Percentiles rank a stretch among this genome's conserved stretches.
These are phyloP conservation scores for Chrysoporthe deuterocubensis DNA, from an alignment of 2,329 filamentous ascomycete species.

Conservation along the genomic window DNA sequence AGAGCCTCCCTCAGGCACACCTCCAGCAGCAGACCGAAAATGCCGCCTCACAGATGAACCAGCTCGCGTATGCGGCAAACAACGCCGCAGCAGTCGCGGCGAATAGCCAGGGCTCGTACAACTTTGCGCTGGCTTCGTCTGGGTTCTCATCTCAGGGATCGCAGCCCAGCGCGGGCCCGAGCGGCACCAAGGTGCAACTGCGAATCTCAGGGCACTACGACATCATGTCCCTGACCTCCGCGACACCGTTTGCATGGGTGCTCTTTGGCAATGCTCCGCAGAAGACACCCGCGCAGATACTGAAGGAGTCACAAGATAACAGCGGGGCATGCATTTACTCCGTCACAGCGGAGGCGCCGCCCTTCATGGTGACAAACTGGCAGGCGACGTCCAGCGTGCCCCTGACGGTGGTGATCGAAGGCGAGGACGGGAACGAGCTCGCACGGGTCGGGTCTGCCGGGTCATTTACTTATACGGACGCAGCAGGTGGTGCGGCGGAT, in stretches of 20 bases:
- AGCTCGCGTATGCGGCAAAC: slow-evolving; percentile 63
- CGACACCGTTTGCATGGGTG: slow-evolving; percentile 63
- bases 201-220: slow-evolving; percentile 79
- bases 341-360: slow-evolving; percentile 73
- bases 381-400: slow-evolving; percentile 54
- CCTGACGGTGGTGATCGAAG: slow-evolving; percentile 58
- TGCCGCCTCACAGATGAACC: slow-evolving; percentile 56
- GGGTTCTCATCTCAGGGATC: slow-evolving; percentile 61
- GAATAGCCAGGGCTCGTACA: slow-evolving; percentile 54
- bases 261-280: slow-evolving; percentile 70
- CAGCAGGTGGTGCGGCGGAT: slow-evolving; percentile 36
- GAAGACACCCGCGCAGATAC: slow-evolving; percentile 69
- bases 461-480: slow-evolving; percentile 47
- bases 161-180: slow-evolving; percentile 68
- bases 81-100: slow-evolving; percentile 53
- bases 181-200: slow-evolving; percentile 73
- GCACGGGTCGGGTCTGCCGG: slow-evolving; percentile 52
- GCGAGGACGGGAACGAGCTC: slow-evolving; percentile 55
- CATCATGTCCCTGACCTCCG: slow-evolving; percentile 61
- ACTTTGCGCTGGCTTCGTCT: slow-evolving; percentile 59
- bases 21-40: slow-evolving; percentile 50
- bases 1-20: slow-evolving; percentile 41
- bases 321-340: slow-evolving; percentile 70
- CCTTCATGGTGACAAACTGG: slow-evolving; percentile 55
- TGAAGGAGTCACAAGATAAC: slow-evolving; percentile 61